phyloP scores from a whole-genome alignment of 176 grass and related monocot genomes.

The Tillandsia fasciculata region DNA sequence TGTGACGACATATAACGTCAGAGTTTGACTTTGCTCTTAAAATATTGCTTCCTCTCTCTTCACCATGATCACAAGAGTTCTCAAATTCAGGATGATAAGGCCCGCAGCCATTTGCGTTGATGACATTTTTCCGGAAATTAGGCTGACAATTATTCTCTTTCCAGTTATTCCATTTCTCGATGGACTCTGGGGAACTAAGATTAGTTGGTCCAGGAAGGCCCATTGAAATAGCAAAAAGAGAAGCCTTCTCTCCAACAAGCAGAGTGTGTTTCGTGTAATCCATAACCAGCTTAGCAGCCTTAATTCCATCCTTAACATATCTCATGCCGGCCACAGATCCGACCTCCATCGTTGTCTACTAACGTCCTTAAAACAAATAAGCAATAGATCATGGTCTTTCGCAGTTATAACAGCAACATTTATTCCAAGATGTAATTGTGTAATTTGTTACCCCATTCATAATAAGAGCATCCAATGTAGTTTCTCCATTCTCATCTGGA shows the following conservation, averaged over 20 bases:
- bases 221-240: conserved; percentile 93
- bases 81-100: conserved; percentile 37
- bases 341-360: conserved; percentile 82
- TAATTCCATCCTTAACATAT: conserved; percentile 85
- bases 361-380: conserved; percentile 19
- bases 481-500: conserved; percentile 89
- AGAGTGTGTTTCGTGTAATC: conserved; percentile 64
- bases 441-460: conserved; percentile 79
- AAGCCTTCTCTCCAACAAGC: conserved; percentile 83
- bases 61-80: conserved; percentile 3
- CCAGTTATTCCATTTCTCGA: conserved; percentile 67
- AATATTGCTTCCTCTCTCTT: conserved; percentile 8
- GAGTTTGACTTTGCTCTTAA: conserved; percentile 20
- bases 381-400: conserved; percentile 18
- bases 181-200: conserved; percentile 66
- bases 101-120: conserved; percentile 44
- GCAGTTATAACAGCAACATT: conserved; percentile 7
- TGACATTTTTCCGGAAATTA: conserved; percentile 84
- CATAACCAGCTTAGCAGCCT: conserved; percentile 80
- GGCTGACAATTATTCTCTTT: conserved; percentile 64
- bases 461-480: conserved; percentile 94
- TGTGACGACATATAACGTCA: conserved; percentile 44
- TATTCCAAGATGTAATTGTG: conserved; percentile 5
- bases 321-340: conserved; percentile 87
- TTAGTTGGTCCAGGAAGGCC: conserved; percentile 80